Percentiles rank a stretch among this genome's conserved stretches.
These are phyloP conservation scores for Wickerhamiella occidentalis DNA, from an alignment of 805 yeast species.

Conservation along the genomic window DNA sequence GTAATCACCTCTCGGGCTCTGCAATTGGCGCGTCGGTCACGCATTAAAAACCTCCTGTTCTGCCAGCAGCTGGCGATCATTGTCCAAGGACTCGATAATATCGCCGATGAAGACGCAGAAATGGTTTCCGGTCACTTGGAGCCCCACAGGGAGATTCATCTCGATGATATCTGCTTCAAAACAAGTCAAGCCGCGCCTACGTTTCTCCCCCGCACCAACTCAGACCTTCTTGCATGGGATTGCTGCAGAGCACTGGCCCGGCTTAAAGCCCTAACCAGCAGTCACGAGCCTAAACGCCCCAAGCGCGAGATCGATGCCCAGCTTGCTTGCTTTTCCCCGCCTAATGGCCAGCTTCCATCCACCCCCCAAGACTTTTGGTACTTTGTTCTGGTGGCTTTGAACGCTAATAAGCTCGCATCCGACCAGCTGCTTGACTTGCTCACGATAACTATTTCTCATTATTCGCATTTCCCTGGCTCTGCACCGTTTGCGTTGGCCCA, in stretches of 20 bases:
- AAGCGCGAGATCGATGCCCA: background rate
- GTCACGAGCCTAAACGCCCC: background rate
- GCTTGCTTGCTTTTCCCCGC: background rate
- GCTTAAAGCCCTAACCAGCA: background rate
- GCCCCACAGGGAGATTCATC: background rate
- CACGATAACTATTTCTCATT: background rate
- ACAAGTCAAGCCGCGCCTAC: background rate
- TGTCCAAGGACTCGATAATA: background rate
- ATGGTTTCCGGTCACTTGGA: background rate
- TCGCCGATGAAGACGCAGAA: background rate
- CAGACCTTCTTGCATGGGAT: background rate
- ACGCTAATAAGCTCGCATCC: background rate
- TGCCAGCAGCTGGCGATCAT: background rate
- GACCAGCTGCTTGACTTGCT: background rate
- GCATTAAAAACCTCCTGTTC: background rate
- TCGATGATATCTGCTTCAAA: background rate
- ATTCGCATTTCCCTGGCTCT: background rate
- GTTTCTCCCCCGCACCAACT: background rate
- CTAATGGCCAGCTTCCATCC: background rate
- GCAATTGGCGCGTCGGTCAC: background rate
- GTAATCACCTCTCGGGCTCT: background rate
- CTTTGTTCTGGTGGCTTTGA: background rate
- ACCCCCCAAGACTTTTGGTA: conserved; percentile 4
- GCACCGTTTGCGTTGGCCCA: conserved; percentile 2
- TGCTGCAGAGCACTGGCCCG: background rate